These are phyloP conservation scores for Pterulicium gracile DNA, from an alignment of 1,284 basidiomycete genomes.

Conservation along the genomic window DNA sequence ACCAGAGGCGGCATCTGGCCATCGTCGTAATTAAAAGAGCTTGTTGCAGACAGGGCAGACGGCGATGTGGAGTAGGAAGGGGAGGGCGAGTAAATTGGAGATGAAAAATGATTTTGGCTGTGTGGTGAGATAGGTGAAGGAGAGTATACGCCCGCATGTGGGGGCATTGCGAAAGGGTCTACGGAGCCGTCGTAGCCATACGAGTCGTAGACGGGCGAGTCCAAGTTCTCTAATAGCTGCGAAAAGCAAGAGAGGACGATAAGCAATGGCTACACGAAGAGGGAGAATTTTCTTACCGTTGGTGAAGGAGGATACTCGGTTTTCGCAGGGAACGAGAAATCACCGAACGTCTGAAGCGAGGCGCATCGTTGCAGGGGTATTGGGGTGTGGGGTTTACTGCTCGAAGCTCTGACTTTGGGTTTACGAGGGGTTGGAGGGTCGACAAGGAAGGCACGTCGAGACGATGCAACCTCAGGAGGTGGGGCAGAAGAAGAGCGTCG, in stretches of 20 bases:
- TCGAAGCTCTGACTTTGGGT: constrained; percentile 15
- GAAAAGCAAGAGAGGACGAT: background rate
- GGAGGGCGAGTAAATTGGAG: background rate
- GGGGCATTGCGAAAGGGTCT: background rate
- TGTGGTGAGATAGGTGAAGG: too few relatives aligned
- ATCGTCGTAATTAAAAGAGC: too few relatives aligned
- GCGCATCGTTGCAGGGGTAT: background rate
- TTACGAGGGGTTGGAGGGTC: constrained; percentile 8
- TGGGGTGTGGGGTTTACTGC: constrained; percentile 15
- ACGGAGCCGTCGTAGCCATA: background rate
- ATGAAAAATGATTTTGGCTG: too few relatives aligned
- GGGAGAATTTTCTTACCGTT: background rate
- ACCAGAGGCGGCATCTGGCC: constrained; percentile 1
- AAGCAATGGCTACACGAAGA: background rate
- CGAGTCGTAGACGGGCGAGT: background rate
- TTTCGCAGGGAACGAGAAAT: background rate
- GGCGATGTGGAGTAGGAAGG: background rate
- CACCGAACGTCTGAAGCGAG: background rate
- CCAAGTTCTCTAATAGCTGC: background rate
- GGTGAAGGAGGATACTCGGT: background rate
- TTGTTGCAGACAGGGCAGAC: background rate
- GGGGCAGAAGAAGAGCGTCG: constrained; percentile 35
- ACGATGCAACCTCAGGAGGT: constrained; percentile 4
- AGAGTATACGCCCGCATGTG: too few relatives aligned
- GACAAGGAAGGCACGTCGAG: constrained; percentile 3